A percentile compares a stretch with the other conserved stretches of the same genome.
phyloP scores from a whole-genome alignment of 2,329 filamentous ascomycete genomes.

The Lecanosticta acicola region DNA sequence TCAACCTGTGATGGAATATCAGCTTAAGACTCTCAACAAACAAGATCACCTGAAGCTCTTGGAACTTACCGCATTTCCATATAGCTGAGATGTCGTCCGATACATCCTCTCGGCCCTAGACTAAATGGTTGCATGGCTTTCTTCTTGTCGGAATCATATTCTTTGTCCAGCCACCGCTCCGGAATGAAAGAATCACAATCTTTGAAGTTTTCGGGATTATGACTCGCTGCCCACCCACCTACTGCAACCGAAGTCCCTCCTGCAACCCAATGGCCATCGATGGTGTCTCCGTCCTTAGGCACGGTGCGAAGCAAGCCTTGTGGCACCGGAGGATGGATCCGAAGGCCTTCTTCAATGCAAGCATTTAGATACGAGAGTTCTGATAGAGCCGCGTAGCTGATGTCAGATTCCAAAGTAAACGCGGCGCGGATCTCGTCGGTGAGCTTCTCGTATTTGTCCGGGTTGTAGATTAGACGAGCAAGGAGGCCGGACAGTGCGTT shows the following conservation, averaged over 20 bases:
- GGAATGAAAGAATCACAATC: slow-evolving; percentile 26
- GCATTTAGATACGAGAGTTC: slow-evolving; percentile 9
- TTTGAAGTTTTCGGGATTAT: slow-evolving; percentile 17
- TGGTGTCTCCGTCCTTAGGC: slow-evolving; percentile 3
- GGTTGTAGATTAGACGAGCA: slow-evolving; percentile 64
- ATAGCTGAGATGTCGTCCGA: slow-evolving; percentile 10
- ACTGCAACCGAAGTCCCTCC: slow-evolving; percentile 10
- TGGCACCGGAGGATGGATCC: slow-evolving; percentile 9
- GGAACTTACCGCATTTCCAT: slow-evolving; percentile 8
- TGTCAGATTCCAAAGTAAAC: slow-evolving; percentile 3
- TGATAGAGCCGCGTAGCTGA: slow-evolving; percentile 3
- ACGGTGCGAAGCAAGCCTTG: slow-evolving; percentile 7
- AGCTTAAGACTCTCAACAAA: too few relatives aligned
- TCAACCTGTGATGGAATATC: slow-evolving; percentile 1
- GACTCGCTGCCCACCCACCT: slow-evolving; percentile 5
- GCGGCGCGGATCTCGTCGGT: slow-evolving; percentile 49
- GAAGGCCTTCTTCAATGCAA: slow-evolving; percentile 10
- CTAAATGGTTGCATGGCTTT: slow-evolving; percentile 10
- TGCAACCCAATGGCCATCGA: slow-evolving; percentile 10
- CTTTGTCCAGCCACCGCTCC: slow-evolving; percentile 26
- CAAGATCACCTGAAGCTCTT: too few relatives aligned
- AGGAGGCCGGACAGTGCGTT: slow-evolving; percentile 65
- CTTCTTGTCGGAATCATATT: slow-evolving; percentile 2
- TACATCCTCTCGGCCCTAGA: slow-evolving; percentile 11
- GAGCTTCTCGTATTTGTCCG: slow-evolving; percentile 49